Conservation (phyloP, 1,284 basidiomycete genomes). For the Fistulinella staudtii region DNA sequence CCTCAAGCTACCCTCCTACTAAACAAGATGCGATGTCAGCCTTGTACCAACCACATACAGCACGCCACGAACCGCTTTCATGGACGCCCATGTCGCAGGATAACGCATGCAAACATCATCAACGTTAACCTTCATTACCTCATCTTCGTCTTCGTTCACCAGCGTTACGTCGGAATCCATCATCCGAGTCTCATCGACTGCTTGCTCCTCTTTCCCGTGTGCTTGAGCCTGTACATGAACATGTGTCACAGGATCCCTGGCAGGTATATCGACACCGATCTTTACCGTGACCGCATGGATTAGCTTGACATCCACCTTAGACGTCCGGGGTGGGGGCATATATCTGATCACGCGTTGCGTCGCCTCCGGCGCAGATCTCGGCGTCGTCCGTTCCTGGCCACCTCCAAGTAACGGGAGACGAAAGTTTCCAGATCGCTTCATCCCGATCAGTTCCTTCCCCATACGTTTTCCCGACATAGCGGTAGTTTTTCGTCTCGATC, state of each 20-base stretch:
- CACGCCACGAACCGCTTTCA: conserved; percentile 25
- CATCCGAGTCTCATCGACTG: conserved; percentile 8
- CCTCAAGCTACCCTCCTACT: conserved; percentile 18
- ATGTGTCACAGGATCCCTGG: too few relatives aligned
- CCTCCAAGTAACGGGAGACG: conserved; percentile 34
- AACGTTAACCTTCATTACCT: conserved; percentile 13
- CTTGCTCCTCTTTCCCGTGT: neutral
- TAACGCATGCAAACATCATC: conserved; percentile 19
- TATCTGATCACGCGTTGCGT: conserved; percentile 44
- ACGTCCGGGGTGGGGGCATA: conserved; percentile 47
- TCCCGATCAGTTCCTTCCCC: conserved; percentile 6
- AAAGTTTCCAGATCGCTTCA: conserved; percentile 36
- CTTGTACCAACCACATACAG: neutral
- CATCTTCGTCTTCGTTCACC: conserved; percentile 25
- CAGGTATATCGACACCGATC: too few relatives aligned
- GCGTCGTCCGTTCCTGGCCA: too few relatives aligned
- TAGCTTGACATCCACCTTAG: conserved; percentile 7
- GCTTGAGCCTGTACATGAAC: too few relatives aligned
- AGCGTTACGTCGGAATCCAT: conserved; percentile 30
- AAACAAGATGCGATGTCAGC: conserved; percentile 2
- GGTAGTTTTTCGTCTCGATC: conserved; percentile 30
- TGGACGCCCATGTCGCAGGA: conserved; percentile 9
- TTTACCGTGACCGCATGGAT: neutral
- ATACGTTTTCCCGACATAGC: conserved; percentile 25
- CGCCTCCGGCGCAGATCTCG: too few relatives aligned